These are phyloP conservation scores for Diaporthe vaccinii DNA, from an alignment of 2,329 filamentous ascomycete species.

Conservation along the genomic window DNA sequence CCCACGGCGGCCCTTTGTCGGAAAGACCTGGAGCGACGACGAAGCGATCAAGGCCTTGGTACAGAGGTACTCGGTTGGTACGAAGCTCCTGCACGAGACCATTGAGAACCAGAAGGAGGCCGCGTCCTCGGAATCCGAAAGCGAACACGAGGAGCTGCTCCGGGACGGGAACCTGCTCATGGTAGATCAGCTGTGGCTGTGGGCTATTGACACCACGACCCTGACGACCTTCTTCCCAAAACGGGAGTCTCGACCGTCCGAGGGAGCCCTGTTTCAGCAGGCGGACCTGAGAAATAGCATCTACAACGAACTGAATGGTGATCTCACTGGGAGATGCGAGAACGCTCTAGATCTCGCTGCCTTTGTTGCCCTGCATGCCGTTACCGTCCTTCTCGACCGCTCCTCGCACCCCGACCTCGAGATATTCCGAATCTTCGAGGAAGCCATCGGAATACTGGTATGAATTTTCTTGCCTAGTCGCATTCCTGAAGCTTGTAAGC, in stretches of 20 bases:
- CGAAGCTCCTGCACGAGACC: conserved; percentile 36
- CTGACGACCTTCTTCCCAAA: conserved; percentile 68
- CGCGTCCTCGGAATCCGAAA: conserved; percentile 42
- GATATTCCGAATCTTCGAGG: conserved; percentile 75
- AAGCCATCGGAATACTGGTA: conserved; percentile 74
- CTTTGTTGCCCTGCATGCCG: conserved; percentile 71
- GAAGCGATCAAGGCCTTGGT: conserved; percentile 34
- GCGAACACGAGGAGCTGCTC: conserved; percentile 45
- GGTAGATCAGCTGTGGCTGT: conserved; percentile 76
- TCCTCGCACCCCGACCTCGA: conserved; percentile 73
- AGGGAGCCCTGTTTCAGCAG: conserved; percentile 69
- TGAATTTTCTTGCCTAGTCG: conserved; percentile 28
- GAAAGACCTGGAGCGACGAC: conserved; percentile 39
- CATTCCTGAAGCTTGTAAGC: background rate
- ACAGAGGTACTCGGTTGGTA: conserved; percentile 39
- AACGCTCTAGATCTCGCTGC: conserved; percentile 74
- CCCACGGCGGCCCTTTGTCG: conserved; percentile 31
- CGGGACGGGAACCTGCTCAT: conserved; percentile 72
- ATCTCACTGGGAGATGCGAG: conserved; percentile 72
- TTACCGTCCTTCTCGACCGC: conserved; percentile 72
- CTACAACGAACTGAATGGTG: conserved; percentile 76
- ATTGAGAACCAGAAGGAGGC: conserved; percentile 37
- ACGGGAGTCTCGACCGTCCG: conserved; percentile 66
- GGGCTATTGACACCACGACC: conserved; percentile 67
- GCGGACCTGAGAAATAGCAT: conserved; percentile 74